Base-by-base conservation (phyloP, 768 basidiomycete genomes). In the Mycena alexandri region DNA sequence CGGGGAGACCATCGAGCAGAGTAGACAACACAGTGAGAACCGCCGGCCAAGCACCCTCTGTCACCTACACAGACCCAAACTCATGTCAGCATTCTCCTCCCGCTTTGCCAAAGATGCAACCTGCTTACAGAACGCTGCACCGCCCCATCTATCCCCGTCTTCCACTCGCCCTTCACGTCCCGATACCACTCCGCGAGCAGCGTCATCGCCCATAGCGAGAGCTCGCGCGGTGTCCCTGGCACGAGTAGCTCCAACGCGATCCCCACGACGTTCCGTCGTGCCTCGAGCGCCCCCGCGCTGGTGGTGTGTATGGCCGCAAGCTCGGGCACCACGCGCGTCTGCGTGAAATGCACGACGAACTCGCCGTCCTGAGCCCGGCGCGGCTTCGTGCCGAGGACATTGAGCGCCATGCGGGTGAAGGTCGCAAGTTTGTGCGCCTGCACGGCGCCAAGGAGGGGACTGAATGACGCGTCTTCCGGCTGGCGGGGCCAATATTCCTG, bases 401-500 rank as follows among this genome's bases (percentile, higher is more conserved):
- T 55, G 24, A 80, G 65, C 59, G 79, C 67, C 60, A 78, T 74
- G 42, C 74, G 76, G 51, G 79, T 71, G 74, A 85, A 82, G 48
- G 75, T 75, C 42, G 75, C 78, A 14, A 91, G 73, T 61, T 84
- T 87, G 21, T 86, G 83, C 24, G 79, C 76, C 58, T 85, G 81
- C 34, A 90, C 84, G 5, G 81, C 77, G 8, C 79, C 77, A 22
- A 86, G 77, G 6, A 89, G 74, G 3, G 86, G 81, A 6, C 86
- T 86, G 41, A 82, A 79, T 7, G 73, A 65, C 5, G 43, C 68
- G 21, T 77, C 67, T 5, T 75, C 72, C 21, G 77, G 72, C n/a
- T 76, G 74, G 7, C 75, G 71, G 12, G 81, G 77, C 88, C 89
- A 89, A 73, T 85, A 84, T 68, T 84, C 79, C 86, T 89, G 68